These are phyloP conservation scores for Hyaloperonospora arabidopsidis DNA, from an alignment of 352 stramenopile genomes.

Conservation along the genomic window DNA sequence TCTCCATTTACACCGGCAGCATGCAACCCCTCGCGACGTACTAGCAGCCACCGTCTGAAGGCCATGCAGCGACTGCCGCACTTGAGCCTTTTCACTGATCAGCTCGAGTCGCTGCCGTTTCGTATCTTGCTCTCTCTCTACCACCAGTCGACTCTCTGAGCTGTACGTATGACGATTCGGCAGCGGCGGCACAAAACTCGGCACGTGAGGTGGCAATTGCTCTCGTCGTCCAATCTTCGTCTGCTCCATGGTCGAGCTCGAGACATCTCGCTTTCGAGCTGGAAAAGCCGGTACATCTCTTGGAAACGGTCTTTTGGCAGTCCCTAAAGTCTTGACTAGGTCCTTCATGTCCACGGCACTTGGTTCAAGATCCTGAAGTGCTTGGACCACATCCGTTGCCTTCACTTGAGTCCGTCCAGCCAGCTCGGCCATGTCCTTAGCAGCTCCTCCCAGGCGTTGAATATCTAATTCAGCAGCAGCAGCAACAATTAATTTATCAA, in stretches of 20 bases:
- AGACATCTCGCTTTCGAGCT: slow-evolving; percentile 40
- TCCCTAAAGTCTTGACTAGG: slow-evolving; percentile 47
- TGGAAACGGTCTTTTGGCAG: slow-evolving; percentile 43
- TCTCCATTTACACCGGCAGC: background rate
- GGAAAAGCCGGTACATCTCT: slow-evolving; percentile 48
- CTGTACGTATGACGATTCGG: slow-evolving; percentile 57
- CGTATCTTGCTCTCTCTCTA: slow-evolving; percentile 44
- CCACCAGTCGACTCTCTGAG: slow-evolving; percentile 41
- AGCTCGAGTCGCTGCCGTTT: slow-evolving; percentile 49
- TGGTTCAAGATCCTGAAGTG: slow-evolving; percentile 41
- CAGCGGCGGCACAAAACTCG: slow-evolving; percentile 43
- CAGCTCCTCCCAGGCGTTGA: slow-evolving; percentile 35
- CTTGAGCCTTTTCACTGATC: slow-evolving; percentile 50
- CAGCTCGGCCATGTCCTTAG: slow-evolving; percentile 50
- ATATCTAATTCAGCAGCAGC: too few relatives aligned
- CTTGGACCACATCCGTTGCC: slow-evolving; percentile 39
- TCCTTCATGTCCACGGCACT: slow-evolving; percentile 37
- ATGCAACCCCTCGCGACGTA: slow-evolving; percentile 16
- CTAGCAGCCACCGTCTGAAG: slow-evolving; percentile 35
- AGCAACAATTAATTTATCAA: too few relatives aligned
- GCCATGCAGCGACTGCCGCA: slow-evolving; percentile 50
- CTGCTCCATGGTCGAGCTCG: slow-evolving; percentile 43
- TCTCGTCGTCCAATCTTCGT: slow-evolving; percentile 51
- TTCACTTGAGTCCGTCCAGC: slow-evolving; percentile 45
- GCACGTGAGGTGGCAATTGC: slow-evolving; percentile 38